Evolutionary conservation across 352 stramenopile genomes (phyloP).

Genomic region (Elongisporangium anandrum): DNA sequence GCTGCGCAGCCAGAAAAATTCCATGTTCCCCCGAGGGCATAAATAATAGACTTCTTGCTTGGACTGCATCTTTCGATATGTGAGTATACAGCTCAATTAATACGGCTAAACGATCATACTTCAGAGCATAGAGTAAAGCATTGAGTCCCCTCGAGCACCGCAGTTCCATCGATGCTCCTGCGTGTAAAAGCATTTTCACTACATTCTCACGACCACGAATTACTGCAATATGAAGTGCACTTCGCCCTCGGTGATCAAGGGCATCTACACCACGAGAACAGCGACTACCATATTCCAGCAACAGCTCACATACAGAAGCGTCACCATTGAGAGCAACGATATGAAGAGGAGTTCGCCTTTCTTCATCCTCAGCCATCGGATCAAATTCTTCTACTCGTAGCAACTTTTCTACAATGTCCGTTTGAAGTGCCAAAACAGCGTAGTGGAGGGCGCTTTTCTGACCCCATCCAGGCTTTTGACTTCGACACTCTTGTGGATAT

Average conservation of each 20-base stretch:
- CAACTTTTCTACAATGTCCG: conserved; percentile 26
- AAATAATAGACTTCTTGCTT: conserved; percentile 13
- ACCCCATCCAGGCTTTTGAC: conserved; percentile 30
- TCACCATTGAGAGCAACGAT: conserved; percentile 39
- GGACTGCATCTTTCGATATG: conserved; percentile 7
- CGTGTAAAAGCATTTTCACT: conserved; percentile 28
- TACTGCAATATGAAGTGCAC: conserved; percentile 43
- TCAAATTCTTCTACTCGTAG: conserved; percentile 35
- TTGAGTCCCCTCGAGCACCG: conserved; percentile 35
- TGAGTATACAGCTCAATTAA: conserved; percentile 35
- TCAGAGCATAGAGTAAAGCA: conserved; percentile 41
- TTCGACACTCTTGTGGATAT: conserved; percentile 22
- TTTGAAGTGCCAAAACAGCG: conserved; percentile 34
- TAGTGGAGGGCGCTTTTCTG: conserved; percentile 42
- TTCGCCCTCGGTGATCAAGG: conserved; percentile 27
- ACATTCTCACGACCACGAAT: conserved; percentile 38
- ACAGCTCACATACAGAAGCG: conserved; percentile 26
- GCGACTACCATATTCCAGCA: conserved; percentile 18
- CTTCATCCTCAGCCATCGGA: conserved; percentile 35
- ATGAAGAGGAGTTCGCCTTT: conserved; percentile 44
- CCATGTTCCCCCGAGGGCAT: conserved; percentile 27
- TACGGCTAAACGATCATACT: conserved; percentile 43
- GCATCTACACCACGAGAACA: conserved; percentile 18
- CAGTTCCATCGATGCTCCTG: conserved; percentile 28
- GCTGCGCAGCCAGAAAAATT: conserved; percentile 39